Evolutionary conservation across 2,329 filamentous ascomycete species (phyloP).

Genomic region (Trichoderma sp.): DNA sequence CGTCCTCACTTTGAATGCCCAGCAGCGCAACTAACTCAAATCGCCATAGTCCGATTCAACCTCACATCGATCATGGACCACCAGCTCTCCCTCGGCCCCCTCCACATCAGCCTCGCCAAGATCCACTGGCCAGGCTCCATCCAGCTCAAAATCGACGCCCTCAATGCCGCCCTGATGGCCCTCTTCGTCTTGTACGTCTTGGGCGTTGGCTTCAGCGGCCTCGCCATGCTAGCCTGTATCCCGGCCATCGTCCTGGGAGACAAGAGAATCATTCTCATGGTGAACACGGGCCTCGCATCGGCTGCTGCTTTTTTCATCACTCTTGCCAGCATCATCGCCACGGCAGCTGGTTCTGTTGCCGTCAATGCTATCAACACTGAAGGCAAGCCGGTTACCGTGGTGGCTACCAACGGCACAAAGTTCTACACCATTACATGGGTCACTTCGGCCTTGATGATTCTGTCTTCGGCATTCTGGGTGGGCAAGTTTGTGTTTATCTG

Average conservation of each 20-base stretch:
- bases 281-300: constrained; percentile 39
- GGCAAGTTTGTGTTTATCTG: constrained; percentile 32
- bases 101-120: constrained; percentile 45
- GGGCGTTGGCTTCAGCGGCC: constrained; percentile 41
- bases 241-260: constrained; percentile 36
- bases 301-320: constrained; percentile 40
- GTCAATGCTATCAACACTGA: constrained; percentile 42
- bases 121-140: constrained; percentile 47
- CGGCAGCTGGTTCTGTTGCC: constrained; percentile 41
- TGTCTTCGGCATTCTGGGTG: constrained; percentile 42
- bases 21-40: background rate
- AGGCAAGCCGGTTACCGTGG: constrained; percentile 46
- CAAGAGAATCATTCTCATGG: constrained; percentile 28
- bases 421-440: constrained; percentile 49
- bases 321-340: constrained; percentile 44
- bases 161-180: constrained; percentile 49
- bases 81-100: constrained; percentile 45
- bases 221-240: constrained; percentile 42
- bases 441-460: constrained; percentile 45
- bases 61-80: constrained; percentile 47
- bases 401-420: constrained; percentile 42
- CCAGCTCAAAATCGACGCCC: constrained; percentile 46
- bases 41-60: constrained; percentile 41
- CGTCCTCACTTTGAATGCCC: background rate
- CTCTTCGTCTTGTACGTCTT: constrained; percentile 51